Conservation (phyloP, 345 rosid genomes). For the Eucalyptus regnans region DNA sequence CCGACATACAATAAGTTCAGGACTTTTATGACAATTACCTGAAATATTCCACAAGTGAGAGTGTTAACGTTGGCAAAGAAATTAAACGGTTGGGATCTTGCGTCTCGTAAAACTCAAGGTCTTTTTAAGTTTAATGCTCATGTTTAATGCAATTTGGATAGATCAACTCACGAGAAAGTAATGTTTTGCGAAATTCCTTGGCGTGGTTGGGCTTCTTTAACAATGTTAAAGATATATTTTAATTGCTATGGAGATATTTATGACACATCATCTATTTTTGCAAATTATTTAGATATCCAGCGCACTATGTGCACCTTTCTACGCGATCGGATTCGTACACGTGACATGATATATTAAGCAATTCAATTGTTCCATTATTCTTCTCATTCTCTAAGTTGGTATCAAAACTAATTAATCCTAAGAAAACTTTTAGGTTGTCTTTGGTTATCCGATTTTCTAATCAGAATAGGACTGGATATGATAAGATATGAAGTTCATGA, state of each 20-base stretch:
- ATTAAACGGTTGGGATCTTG: not conserved
- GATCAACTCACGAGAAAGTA: not conserved
- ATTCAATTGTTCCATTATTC: not conserved
- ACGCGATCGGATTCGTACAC: too few species aligned
- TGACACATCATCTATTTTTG: not conserved
- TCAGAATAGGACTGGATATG: rapidly evolving
- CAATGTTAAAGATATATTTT: not conserved
- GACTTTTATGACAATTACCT: not conserved
- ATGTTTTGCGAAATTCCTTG: not conserved
- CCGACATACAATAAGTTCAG: rapidly evolving
- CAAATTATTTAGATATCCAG: not conserved
- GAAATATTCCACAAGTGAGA: not conserved
- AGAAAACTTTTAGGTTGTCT: not conserved
- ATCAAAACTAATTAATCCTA: not conserved
- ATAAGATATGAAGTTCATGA: rapidly evolving
- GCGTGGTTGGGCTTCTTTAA: not conserved
- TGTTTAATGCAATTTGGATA: not conserved
- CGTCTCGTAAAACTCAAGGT: not conserved
- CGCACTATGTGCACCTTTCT: not conserved
- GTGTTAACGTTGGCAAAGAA: not conserved
- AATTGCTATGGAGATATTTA: not conserved
- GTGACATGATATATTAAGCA: not conserved
- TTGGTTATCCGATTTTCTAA: too few species aligned
- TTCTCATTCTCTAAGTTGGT: not conserved
- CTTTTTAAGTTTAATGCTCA: not conserved